phyloP scores from a whole-genome alignment of 495 filamentous ascomycete species.

The Penicillium dipodomyicola region DNA sequence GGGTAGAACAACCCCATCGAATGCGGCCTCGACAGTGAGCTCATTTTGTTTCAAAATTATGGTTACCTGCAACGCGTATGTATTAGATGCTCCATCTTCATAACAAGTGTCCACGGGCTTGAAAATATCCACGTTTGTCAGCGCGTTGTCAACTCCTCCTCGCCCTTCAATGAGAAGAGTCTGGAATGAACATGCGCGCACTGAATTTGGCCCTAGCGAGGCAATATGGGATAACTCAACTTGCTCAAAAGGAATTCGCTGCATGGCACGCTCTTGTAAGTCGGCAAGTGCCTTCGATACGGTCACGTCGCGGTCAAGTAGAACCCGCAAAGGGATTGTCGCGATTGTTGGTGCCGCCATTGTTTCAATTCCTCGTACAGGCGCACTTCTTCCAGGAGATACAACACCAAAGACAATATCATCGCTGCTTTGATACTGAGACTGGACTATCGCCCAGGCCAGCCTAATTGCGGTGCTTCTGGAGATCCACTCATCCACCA shows the following conservation, averaged over 20 bases:
- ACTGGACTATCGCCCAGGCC: constrained; percentile 38
- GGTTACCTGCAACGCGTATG: constrained; percentile 17
- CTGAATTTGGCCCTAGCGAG: constrained; percentile 33
- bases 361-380: constrained; percentile 26
- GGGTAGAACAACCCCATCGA: constrained; percentile 14
- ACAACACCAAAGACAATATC: constrained; percentile 36
- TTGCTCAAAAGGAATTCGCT: not conserved
- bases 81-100: not conserved
- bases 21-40: constrained; percentile 9
- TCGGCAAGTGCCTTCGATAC: not conserved
- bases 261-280: not conserved
- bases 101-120: not conserved
- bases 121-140: not conserved
- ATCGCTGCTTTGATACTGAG: constrained; percentile 21
- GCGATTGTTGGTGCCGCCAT: constrained; percentile 37
- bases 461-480: constrained; percentile 1
- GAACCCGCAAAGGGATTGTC: constrained; percentile 17
- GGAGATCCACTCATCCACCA: not conserved
- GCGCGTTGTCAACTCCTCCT: not conserved
- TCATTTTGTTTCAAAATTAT: not conserved
- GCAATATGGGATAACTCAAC: not conserved
- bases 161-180: constrained; percentile 21
- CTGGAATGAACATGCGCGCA: constrained; percentile 52
- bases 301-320: not conserved
- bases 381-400: constrained; percentile 27